Conservation (phyloP, 2,329 filamentous ascomycete species). For the Peltaster fructicola region DNA sequence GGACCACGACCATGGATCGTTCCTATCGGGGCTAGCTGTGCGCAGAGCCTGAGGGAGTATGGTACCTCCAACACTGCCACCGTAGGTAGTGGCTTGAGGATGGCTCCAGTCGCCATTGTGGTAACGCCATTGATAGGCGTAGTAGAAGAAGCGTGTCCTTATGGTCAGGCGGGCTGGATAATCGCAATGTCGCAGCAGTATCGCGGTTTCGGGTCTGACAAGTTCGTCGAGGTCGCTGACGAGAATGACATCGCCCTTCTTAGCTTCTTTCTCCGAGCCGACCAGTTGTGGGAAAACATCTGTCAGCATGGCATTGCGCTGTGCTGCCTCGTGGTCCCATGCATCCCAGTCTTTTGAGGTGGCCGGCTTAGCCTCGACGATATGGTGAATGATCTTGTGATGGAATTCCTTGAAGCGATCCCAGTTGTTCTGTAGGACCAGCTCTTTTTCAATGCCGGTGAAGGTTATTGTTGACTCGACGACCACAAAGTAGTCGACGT, state of each 20-base stretch:
- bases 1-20: slow-evolving; percentile 8
- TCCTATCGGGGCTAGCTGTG: slow-evolving; percentile 25
- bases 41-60: slow-evolving; percentile 37
- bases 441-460: slow-evolving; percentile 37
- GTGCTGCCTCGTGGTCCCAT: slow-evolving; percentile 36
- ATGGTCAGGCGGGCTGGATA: slow-evolving; percentile 14
- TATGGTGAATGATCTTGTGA: slow-evolving; percentile 43
- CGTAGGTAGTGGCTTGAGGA: slow-evolving; percentile 41
- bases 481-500: slow-evolving; percentile 49
- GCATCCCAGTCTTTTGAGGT: no score
- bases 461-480: slow-evolving; percentile 43
- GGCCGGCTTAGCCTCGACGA: no score
- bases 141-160: slow-evolving; percentile 14
- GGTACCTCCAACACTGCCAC: slow-evolving; percentile 28
- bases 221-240: slow-evolving; percentile 46
- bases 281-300: slow-evolving; percentile 37
- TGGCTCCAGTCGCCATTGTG: slow-evolving; percentile 32
- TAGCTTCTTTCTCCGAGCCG: slow-evolving; percentile 23
- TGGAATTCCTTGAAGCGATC: slow-evolving; percentile 34
- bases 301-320: slow-evolving; percentile 40
- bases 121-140: slow-evolving; percentile 16
- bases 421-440: slow-evolving; percentile 37
- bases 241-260: slow-evolving; percentile 37
- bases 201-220: slow-evolving; percentile 20
- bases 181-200: slow-evolving; percentile 11